These are phyloP conservation scores for Aspergillus heteromorphus DNA, from an alignment of 495 filamentous ascomycete genomes.

Conservation along the genomic window DNA sequence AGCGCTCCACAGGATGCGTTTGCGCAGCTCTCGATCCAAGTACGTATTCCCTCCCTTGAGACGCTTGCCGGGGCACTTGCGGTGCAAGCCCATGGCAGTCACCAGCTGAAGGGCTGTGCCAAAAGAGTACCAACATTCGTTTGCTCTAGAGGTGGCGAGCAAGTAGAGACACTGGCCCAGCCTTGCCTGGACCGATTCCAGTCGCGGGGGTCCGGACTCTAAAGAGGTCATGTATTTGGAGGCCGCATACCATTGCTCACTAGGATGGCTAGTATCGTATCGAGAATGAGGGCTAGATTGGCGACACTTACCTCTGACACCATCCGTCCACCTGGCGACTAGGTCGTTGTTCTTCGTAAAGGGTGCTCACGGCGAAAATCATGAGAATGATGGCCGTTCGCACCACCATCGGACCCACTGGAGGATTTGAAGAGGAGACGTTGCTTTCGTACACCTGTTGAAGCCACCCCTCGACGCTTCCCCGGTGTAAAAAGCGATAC, in stretches of 20 bases:
- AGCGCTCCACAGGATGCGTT: constrained; percentile 53
- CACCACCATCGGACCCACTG: constrained; percentile 33
- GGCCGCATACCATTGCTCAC: constrained; percentile 40
- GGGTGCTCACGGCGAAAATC: constrained; percentile 39
- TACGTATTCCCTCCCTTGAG: constrained; percentile 28
- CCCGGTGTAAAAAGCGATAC: constrained; percentile 41
- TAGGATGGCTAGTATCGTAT: constrained; percentile 8
- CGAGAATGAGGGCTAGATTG: too few species aligned
- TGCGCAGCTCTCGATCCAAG: constrained; percentile 39
- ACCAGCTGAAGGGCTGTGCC: constrained; percentile 43
- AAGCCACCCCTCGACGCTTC: constrained; percentile 37
- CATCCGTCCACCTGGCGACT: constrained; percentile 16
- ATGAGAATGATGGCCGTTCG: constrained; percentile 40
- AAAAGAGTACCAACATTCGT: constrained; percentile 47
- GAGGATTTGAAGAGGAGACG: constrained; percentile 31
- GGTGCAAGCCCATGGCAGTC: constrained; percentile 40
- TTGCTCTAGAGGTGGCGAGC: constrained; percentile 42
- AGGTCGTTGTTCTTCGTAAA: constrained; percentile 29
- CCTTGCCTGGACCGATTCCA: constrained; percentile 42
- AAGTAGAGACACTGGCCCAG: constrained; percentile 43
- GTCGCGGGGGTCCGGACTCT: constrained; percentile 37
- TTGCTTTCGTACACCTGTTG: constrained; percentile 33
- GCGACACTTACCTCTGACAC: constrained; percentile 25
- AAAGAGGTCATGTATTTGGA: constrained; percentile 38
- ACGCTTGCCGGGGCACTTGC: constrained; percentile 28